Base-by-base conservation (phyloP, 768 basidiomycete genomes). In the Mrakia frigida region DNA sequence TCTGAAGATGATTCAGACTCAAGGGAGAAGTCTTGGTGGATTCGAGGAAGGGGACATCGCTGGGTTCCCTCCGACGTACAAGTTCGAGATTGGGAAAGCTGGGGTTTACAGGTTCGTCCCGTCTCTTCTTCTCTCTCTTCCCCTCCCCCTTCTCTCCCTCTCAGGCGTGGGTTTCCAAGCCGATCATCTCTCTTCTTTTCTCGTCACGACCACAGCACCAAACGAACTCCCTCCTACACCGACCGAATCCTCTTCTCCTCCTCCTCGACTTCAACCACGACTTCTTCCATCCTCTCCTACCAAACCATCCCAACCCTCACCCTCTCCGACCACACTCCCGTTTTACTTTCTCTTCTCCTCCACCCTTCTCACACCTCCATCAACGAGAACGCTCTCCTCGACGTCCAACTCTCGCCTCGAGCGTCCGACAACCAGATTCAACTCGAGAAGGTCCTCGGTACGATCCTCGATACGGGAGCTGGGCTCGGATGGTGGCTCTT, bases 1-100 rank as follows among this genome's bases (percentile, higher is more conserved):
- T 80, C 85, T 94, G 61, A 81, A 86, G 14, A 80, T 86, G 25
- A 91, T 90, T 81, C 89, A 87, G 77, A 84, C 86, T 50, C 89
- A 89, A 73, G 88, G 90, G 41, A 87, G 85, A 18, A 87, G 89
- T 7, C 90, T 93, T 79, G 86, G 89, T 50, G 89, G 91, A 43
- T 84, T 98, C 53, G 86, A 86, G 41, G 96, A 98, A 82, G 93
- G 90, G n/a, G 89, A 91, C 31, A 91, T 98, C 81, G 92, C 90
- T 88, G 86, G 85, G 74, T 96, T 96, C 85, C 92, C 94, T 75
- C 92, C 92, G 82, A 94, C 90, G 60, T 98, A 96, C 81, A 97
- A 97, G 83, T 93, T 92, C 81, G 82, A 87, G 70, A 85, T 93
- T 16, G 93, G 93, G 16, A 87, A 91, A 81, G 89, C 92, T 31